Evolutionary conservation across 2,329 filamentous ascomycete genomes (phyloP).

Genomic region (Rhexocercosporidium sp.): DNA sequence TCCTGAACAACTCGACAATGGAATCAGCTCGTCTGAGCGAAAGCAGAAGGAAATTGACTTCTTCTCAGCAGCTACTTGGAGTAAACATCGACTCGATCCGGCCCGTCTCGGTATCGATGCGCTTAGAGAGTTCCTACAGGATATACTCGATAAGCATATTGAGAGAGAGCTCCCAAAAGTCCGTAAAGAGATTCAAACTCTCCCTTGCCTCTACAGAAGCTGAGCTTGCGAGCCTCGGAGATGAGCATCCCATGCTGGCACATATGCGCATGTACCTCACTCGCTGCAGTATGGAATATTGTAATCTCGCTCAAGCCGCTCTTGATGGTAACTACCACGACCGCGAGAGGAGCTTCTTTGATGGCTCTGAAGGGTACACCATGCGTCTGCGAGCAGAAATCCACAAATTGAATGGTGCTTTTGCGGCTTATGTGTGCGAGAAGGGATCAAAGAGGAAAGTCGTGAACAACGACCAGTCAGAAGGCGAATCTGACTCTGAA

Average conservation of each 20-base stretch:
- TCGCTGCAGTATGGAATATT: background rate
- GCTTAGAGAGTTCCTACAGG: too few relatives aligned
- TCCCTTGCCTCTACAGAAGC: background rate
- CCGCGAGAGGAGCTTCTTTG: too few relatives aligned
- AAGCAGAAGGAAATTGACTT: too few relatives aligned
- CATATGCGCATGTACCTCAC: background rate
- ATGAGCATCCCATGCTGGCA: conserved; percentile 15
- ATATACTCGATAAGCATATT: conserved; percentile 20
- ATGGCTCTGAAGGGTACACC: background rate
- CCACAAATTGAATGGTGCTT: background rate
- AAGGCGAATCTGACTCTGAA: background rate
- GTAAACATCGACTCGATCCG: too few relatives aligned
- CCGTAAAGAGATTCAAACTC: conserved; percentile 33
- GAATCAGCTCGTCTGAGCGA: too few relatives aligned
- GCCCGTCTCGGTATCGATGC: too few relatives aligned
- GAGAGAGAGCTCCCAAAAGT: conserved; percentile 46
- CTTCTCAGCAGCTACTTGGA: too few relatives aligned
- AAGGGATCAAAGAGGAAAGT: background rate
- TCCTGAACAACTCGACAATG: too few relatives aligned
- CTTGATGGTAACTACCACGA: background rate
- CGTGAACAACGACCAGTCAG: too few relatives aligned
- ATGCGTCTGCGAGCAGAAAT: background rate
- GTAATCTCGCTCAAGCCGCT: background rate
- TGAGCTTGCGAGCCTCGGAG: conserved; percentile 26
- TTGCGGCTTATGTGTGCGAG: background rate